Evolutionary conservation across 2,329 filamentous ascomycete species (phyloP), one percentile per base, ranked within the genome.

Genomic region (Arthrobotrys megalospora): DNA sequence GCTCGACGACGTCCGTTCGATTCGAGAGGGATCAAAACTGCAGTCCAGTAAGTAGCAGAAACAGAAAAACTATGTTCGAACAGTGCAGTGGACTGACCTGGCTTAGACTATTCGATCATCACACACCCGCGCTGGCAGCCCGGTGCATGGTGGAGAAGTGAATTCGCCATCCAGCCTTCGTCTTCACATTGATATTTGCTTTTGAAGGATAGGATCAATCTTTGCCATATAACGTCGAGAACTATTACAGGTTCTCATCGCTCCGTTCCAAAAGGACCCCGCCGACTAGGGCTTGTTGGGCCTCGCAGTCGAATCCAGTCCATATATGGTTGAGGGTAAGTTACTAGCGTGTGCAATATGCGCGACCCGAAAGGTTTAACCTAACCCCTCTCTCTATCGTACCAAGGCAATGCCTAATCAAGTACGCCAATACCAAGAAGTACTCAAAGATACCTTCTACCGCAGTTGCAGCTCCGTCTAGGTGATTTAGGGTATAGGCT

Each of bases 401-500:
- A 28, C 38, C 62, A 50, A 36, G 48, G 14, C 28, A 41, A 62
- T 53, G 32, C 52, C 53, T 28, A 53, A 67, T 47, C 63, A 36
- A 34, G 19, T 43, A 28, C 34, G 43, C 41, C 10, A 62, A 58
- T 75, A 75, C 70, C 16, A 62, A 16, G 19, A 14, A 52, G 53
- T 75, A 75, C 70, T 47, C 52, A 4, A 21, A 43, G 63, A 62
- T 66, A 75, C 70, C 45, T 75, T 60, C 14, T 55, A 28, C 34
- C 43, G 45, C 38, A 45, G 38, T 14, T 47, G 52, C 63, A 68
- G 14, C 41, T 60, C 38, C 24, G n/a, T 43, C 70, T 53, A 68
- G 63, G 43, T 60, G 62, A 62, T 67, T 67, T 75, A 60, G 10
- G 70, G 70, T 45, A 53, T 62, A 75, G 63, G 50, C 63, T 45